Evolutionary conservation across 345 rosid genomes (phyloP), one percentile per base, ranked within the genome.

Genomic region (Brassica juncea): DNA sequence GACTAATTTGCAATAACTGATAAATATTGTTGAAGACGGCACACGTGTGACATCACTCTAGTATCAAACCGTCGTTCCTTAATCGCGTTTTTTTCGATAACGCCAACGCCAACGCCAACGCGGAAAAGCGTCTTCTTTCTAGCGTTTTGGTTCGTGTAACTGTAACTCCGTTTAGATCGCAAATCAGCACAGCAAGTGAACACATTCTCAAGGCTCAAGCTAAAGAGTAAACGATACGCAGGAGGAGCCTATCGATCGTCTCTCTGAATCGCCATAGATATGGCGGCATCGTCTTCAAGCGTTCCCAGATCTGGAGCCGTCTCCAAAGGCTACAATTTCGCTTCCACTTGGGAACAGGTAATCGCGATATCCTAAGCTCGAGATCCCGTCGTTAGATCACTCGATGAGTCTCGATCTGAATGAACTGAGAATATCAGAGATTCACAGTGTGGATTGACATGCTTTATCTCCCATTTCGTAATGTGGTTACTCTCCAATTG

Each of bases 271-370:
- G 65, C 73, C 82, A 58, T 30, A 58, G 52, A 62, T 23, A 89
- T 89, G 95, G 86, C 86, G 14, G 82, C 90, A 34, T 77, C 89
- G 1, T 84, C 91, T 25, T 72, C 86, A 4, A 85, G 66, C 65
- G 84, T 89, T 57, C 87, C 91, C 78, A 89, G 84, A 75, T 86
- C 94, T 68, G 95, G 90, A 77, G 97, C 97, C 67, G 83, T 94
- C 74, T 91, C 94, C 79, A 92, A 72, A 84, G 97, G 97, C 82
- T 91, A 92, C 91, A 91, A 89, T 84, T 94, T 94, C 86, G 88
- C 97, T 75, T 94, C 95, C 35, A 88, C 92, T 66, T 94, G 99
- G 99, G 99, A 94, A 76, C 97, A 91, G 94, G 99, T 94, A 76
- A 74, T 39, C 64, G 37, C 70, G 6, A 68, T 34, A 79, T 73